These are phyloP conservation scores for Arthrobotrys sphaeroides DNA, from an alignment of 2,329 filamentous ascomycete genomes.

Conservation along the genomic window DNA sequence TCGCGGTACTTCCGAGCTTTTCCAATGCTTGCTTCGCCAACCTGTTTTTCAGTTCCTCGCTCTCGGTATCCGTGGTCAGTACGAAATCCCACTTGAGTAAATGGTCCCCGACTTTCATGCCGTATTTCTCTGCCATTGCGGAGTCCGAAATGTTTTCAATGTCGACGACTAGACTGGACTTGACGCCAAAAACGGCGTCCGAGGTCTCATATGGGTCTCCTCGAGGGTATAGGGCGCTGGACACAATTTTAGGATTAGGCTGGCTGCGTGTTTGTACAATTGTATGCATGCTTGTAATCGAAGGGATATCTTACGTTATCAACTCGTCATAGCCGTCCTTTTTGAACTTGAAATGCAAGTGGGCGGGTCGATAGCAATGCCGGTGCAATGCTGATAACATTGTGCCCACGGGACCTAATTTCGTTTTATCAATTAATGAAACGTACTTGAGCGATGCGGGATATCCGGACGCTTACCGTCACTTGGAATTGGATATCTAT, in stretches of 20 bases:
- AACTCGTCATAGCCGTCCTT: constrained; percentile 80
- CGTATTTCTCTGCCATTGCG: constrained; percentile 70
- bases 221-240: constrained; percentile 74
- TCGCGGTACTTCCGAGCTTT: constrained; percentile 73
- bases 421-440: neutral
- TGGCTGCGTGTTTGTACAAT: no score
- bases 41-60: constrained; percentile 71
- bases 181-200: constrained; percentile 87
- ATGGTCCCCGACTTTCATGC: constrained; percentile 71
- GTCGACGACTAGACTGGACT: constrained; percentile 79
- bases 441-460: neutral
- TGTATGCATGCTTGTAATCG: neutral
- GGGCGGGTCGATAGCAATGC: constrained; percentile 80
- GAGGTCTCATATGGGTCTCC: constrained; percentile 83
- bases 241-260: no score
- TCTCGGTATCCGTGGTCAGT: constrained; percentile 76
- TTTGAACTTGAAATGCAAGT: constrained; percentile 90
- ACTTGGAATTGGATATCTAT: constrained; percentile 45
- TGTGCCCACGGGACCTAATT: constrained; percentile 72
- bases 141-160: constrained; percentile 66
- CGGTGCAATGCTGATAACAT: constrained; percentile 72
- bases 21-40: constrained; percentile 74
- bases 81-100: constrained; percentile 80
- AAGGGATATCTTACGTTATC: constrained; percentile 73
- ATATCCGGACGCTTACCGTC: constrained; percentile 12